Conservation (phyloP, 2,329 filamentous ascomycete genomes). For the Seiridium unicorne region DNA sequence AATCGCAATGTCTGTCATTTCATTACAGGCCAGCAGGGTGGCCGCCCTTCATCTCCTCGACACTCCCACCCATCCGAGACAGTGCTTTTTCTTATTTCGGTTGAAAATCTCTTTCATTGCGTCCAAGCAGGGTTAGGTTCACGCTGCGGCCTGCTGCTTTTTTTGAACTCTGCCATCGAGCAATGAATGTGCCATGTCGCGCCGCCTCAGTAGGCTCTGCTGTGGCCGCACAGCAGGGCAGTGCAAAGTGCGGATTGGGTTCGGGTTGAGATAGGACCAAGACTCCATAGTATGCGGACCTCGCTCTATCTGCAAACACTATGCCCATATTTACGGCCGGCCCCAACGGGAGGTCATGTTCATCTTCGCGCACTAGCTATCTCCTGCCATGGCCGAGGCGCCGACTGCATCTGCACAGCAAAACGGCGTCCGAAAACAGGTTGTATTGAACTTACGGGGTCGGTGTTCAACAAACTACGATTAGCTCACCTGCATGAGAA, state of each 20-base stretch:
- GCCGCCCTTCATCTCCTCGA: not conserved
- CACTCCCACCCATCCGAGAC: not conserved
- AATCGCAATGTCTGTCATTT: not conserved
- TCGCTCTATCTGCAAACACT: too few relatives aligned
- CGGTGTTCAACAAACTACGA: conserved; percentile 8
- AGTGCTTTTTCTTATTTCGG: not conserved
- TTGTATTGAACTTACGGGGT: not conserved
- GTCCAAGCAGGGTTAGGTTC: not conserved
- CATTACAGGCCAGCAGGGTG: not conserved
- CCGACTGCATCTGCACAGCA: not conserved
- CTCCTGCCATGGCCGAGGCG: not conserved
- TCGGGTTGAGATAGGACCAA: not conserved
- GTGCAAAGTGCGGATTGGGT: not conserved
- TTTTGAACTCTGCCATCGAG: not conserved
- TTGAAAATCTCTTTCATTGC: not conserved
- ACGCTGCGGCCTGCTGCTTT: not conserved
- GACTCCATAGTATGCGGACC: too few relatives aligned
- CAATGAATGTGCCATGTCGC: not conserved
- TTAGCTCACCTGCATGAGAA: conserved; percentile 6
- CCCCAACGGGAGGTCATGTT: not conserved
- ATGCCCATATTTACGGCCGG: too few relatives aligned
- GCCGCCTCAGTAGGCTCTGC: not conserved
- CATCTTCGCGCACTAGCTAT: not conserved
- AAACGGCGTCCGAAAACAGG: not conserved
- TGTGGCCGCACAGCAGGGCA: not conserved